These are phyloP conservation scores for Aspergillus sclerotiicarbonarius DNA, from an alignment of 495 filamentous ascomycete genomes.

Conservation along the genomic window DNA sequence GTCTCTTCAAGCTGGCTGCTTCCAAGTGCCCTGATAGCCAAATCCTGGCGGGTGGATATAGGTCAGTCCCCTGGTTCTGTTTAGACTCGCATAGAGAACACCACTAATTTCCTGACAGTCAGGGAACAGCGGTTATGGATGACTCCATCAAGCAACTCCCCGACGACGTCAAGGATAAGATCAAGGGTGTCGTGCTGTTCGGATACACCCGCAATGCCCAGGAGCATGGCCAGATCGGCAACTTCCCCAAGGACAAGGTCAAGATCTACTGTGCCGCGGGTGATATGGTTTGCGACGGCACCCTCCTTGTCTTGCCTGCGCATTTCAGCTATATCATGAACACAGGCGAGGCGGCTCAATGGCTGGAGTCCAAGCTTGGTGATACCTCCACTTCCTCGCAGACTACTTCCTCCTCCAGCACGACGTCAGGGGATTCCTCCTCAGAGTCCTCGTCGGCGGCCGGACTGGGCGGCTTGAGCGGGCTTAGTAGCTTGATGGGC, in stretches of 20 bases:
- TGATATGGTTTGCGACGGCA: conserved; percentile 53
- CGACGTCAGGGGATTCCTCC: not conserved
- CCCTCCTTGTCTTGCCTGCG: conserved; percentile 45
- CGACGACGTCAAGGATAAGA: conserved; percentile 40
- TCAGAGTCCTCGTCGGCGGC: not conserved
- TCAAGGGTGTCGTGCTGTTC: conserved; percentile 55
- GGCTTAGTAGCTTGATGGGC: too few species aligned
- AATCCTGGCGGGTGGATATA: conserved; percentile 54
- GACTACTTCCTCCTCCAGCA: not conserved
- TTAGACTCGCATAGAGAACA: not conserved
- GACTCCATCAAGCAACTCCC: conserved; percentile 43
- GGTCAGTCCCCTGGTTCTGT: conserved; percentile 26
- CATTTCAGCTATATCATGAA: conserved; percentile 45
- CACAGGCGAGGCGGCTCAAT: conserved; percentile 19
- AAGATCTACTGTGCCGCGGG: conserved; percentile 52
- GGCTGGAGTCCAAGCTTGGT: conserved; percentile 18
- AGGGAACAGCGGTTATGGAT: conserved; percentile 56
- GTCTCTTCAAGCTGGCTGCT: conserved; percentile 37
- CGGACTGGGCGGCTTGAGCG: not conserved
- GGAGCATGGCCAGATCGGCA: conserved; percentile 44
- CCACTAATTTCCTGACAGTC: conserved; percentile 27
- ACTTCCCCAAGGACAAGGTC: conserved; percentile 42
- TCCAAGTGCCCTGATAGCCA: conserved; percentile 53
- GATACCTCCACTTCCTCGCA: not conserved
- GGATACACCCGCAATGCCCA: conserved; percentile 58